Base-by-base conservation (phyloP, 768 basidiomycete species). In the Filobasidium floriforme region DNA sequence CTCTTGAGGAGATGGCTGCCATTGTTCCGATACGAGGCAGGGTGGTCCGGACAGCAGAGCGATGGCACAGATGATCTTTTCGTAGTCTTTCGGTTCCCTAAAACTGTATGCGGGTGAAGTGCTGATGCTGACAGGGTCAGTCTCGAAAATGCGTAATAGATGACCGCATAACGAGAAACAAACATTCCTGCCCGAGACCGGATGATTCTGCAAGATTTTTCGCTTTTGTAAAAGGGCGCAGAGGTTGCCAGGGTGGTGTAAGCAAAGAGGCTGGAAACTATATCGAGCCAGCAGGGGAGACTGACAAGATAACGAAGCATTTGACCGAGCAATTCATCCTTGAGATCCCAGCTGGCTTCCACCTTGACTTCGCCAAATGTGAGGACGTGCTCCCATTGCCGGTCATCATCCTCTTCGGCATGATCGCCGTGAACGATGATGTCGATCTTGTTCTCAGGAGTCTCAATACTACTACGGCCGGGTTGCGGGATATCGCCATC, bases 291-390 rank as follows among this genome's bases (percentile, higher is more conserved):
- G 46, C 2, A 49, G 3, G 18, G 6, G 18, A 12, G 22, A 57
- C 54, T 57, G 15, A 57, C 54, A 24, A 15, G 12, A 15, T 32
- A 57, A 28, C 24, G 22, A 15, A 57, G 54, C 7, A 57, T 24
- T 28, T 57, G 54, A 7, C 54, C 54, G 22, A 57, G 29, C 22
- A 57, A 32, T 6, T 15, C 12, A 32, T 57, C 54, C 15, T 28
- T 57, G 15, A 57, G 54, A 15, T 57, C 54, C 54, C 24, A 14
- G 12, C 24, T 15, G 19, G 7, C 6, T 26, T 15, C 29, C 15
- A 26, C 29, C 54, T 57, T 57, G 54, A 57, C 22, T 32, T 57
- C 54, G 22, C 54, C 54, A 32, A 24, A 57, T 14, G 54, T 49
- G 15, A 49, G 22, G 22, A 6, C 15, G 22, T 49, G 46, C 4